Evolutionary conservation across 345 rosid genomes (phyloP).

Genomic region (Theobroma cacao): DNA sequence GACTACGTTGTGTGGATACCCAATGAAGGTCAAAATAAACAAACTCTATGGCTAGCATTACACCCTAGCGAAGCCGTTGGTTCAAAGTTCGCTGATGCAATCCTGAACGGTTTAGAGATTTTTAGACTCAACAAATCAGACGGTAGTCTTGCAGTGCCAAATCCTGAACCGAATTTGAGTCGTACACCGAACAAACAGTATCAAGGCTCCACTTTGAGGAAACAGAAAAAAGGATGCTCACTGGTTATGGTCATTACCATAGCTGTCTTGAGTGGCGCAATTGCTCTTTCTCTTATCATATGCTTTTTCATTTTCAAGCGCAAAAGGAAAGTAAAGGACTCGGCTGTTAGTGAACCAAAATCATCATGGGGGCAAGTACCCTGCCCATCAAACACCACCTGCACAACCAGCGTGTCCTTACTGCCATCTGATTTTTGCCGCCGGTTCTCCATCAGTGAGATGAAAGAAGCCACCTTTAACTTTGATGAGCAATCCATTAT

Average conservation of each 20-base stretch:
- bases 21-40: not conserved
- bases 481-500: conserved; percentile 33
- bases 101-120: conserved; percentile 38
- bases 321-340: conserved; percentile 25
- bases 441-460: not conserved
- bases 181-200: not conserved
- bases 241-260: not conserved
- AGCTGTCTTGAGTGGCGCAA: not conserved
- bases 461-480: conserved; percentile 4
- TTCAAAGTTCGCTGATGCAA: conserved; percentile 26
- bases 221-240: not conserved
- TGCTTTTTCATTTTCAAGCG: conserved; percentile 25
- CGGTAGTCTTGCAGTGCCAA: conserved; percentile 33
- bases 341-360: conserved; percentile 17
- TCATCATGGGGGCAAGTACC: not conserved
- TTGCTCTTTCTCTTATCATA: conserved; percentile 13
- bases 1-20: conserved; percentile 22
- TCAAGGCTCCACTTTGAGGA: too few species aligned
- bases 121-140: conserved; percentile 21
- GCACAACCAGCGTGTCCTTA: conserved; percentile 15
- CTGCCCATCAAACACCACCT: conserved; percentile 18
- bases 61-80: not conserved
- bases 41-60: conserved; percentile 21
- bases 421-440: conserved; percentile 17
- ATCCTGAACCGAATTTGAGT: conserved; percentile 17